Evolutionary conservation across 176 grass and related monocot genomes (phyloP), one percentile per base, ranked within the genome.

Genomic region (Oryza punctata): DNA sequence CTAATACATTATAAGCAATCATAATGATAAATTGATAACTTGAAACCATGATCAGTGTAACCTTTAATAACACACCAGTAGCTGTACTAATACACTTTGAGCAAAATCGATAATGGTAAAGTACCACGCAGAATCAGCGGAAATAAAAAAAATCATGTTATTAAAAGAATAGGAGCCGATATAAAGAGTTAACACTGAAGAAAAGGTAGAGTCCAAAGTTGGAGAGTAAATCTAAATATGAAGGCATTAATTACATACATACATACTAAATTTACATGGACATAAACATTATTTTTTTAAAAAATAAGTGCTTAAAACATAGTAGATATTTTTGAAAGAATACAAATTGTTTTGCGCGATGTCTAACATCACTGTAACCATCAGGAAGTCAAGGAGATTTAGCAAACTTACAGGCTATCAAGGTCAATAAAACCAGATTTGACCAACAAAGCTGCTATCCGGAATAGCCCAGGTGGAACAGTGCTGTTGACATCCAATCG

Each of bases 401-500:
- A 71, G 63, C 37, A 65, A 85, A 83, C 89, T 87, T 94, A 99
- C 97, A 99, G 84, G 85, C 87, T 96, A 82, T 94, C 97, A 43
- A 99, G 89, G 78, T 96, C 97, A 61, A 99, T 86, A 82, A 99
- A 95, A 60, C 92, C 83, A 85, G 86, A 92, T 87, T 99, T 96
- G 45, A 99, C 76, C 79, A 99, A 84, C 40, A 99, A 79, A 73
- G 97, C 93, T 69, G 97, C 88, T 65, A 95, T 85, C 69, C 73
- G 81, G 73, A 91, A 96, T 89, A 99, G 93, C 11, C 91, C 79
- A 69, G 91, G 78, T 50, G 97, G 97, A 87, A 89, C 97, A 71
- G 84, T 37, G 78, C 35, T 78, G 68, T 88, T 92, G 46, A 96
- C 91, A 82, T 99, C 93, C 87, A 96, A 78, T 19, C 91, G 90